Evolutionary conservation across 2,329 filamentous ascomycete species (phyloP).

Genomic region (Aureobasidium vineae): DNA sequence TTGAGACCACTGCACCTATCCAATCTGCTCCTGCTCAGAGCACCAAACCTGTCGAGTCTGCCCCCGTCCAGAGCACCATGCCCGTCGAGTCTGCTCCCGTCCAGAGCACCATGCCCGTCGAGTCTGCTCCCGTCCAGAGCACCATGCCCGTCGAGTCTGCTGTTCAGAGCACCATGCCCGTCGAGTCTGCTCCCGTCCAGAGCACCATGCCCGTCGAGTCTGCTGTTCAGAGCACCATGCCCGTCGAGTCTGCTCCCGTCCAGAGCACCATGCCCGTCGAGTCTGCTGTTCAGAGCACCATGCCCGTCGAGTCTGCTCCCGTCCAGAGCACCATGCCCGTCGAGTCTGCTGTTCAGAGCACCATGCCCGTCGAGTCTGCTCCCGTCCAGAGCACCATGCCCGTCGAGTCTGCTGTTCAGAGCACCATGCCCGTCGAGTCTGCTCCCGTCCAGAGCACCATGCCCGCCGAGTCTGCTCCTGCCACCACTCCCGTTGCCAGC

Average conservation of each 20-base stretch:
- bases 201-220: background rate
- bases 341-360: constrained; percentile 4
- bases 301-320: background rate
- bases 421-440: background rate
- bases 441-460: background rate
- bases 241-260: background rate
- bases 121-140: background rate
- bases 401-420: too few relatives aligned
- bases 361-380: background rate
- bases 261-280: background rate
- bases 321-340: background rate
- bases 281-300: background rate
- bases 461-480: background rate
- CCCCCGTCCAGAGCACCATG: background rate
- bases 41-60: background rate
- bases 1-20: background rate
- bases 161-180: too few relatives aligned
- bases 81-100: background rate
- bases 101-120: background rate
- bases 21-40: background rate
- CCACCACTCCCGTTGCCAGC: constrained; percentile 4
- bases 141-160: background rate
- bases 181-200: background rate
- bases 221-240: background rate
- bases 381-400: background rate